Base-by-base conservation (phyloP, 1,139 yeast genomes). In the Meyerozyma elateridarum region DNA sequence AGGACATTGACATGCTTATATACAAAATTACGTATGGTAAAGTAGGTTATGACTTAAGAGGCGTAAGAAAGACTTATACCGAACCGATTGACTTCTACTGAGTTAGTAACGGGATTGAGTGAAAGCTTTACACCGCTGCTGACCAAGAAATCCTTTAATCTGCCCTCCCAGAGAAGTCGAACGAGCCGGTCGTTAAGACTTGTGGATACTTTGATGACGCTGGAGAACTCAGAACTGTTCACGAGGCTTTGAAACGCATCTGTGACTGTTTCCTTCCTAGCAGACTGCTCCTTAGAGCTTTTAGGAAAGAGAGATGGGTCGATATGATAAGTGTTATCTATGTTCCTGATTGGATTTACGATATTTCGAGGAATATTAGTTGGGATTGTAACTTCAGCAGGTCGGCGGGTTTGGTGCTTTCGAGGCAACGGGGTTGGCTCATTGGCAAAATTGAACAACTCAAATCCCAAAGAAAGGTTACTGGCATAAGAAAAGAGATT, bases 401-500 rank as follows among this genome's bases (percentile, higher is more conserved):
- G 9, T 32, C 37, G 14, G 30, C 20, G 5, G 27, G 13, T 12
- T 24, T 29, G 8, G 36, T 28, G n/a, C 8, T 11, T 22, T 7
- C 13, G 11, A 11, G 11, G 15, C 11, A 26, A 30, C 11, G 26
- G 19, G 8, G 30, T 36, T 37, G 37, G 30, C 6, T 33, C 31
- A 18, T 56, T 51, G 30, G 61, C 44, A 39, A 52, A 66, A 36
- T 58, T 75, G 79, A 91, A 87, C 17, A 91, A 53, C 50, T 91
- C 96, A 47, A 85, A 79, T 2, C 98, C 98, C 21, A 93, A 56
- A 0, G 93, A 79, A 35, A 91, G 59, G 49, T 91, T 87, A 35
- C 96, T 85, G 38, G 85, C 85, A 48, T 91, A 89, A 0, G 97
- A 89, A 52, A 85, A 91, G 33, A 87, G 64, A 51, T 93, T 93